phyloP scores from a whole-genome alignment of 2,329 filamentous ascomycete species.

The Talaromyces verruculosus region DNA sequence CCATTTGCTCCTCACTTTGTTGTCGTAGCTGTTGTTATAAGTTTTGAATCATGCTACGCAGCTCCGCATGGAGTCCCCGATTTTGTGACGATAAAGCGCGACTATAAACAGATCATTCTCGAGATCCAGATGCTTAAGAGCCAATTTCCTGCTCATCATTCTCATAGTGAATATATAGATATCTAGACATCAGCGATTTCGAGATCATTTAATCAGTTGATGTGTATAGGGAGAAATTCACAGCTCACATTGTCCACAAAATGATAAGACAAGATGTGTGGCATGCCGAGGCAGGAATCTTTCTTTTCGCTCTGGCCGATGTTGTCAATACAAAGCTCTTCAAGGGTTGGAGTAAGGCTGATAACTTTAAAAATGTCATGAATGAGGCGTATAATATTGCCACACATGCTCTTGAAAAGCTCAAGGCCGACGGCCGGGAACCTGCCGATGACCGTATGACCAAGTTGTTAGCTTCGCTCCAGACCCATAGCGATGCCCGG shows the following conservation, averaged over 20 bases:
- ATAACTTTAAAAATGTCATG: too few relatives aligned
- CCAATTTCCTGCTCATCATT: neutral
- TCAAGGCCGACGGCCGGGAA: too few relatives aligned
- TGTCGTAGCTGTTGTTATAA: neutral
- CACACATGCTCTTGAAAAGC: too few relatives aligned
- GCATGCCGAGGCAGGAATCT: too few relatives aligned
- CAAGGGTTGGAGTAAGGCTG: too few relatives aligned
- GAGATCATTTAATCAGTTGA: neutral
- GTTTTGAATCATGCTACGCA: slow-evolving; percentile 6
- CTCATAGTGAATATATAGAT: neutral
- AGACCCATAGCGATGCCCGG: too few relatives aligned
- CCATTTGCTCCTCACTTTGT: neutral
- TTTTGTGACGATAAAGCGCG: neutral
- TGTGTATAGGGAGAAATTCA: slow-evolving; percentile 5
- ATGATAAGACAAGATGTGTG: neutral
- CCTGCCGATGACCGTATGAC: too few relatives aligned
- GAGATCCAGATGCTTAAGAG: slow-evolving; percentile 4
- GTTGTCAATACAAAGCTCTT: too few relatives aligned
- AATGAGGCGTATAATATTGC: too few relatives aligned
- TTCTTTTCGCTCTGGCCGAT: too few relatives aligned
- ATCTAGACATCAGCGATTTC: neutral
- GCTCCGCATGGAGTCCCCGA: slow-evolving; percentile 6
- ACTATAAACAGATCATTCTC: neutral
- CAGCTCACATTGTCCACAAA: slow-evolving; percentile 3
- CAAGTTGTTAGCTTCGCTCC: too few relatives aligned